Evolutionary conservation across 1,284 basidiomycete genomes (phyloP).

Genomic region (Ustilago loliicola): DNA sequence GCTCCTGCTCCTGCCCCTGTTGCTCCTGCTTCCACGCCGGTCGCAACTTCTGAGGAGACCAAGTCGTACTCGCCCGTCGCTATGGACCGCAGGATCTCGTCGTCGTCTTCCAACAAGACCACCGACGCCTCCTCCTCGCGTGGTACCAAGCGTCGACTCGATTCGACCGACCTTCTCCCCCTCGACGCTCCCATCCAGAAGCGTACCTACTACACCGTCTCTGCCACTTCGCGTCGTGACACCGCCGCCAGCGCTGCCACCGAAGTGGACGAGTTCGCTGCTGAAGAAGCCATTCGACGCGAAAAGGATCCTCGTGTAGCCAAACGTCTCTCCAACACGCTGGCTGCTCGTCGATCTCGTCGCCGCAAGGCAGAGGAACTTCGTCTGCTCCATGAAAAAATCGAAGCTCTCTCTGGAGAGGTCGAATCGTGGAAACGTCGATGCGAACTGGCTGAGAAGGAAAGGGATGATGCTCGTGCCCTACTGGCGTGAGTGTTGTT

Average conservation of each 20-base stretch:
- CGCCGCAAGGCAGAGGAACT: constrained; percentile 69
- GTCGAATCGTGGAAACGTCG: constrained; percentile 66
- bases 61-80: constrained; percentile 21
- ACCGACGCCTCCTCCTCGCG: constrained; percentile 20
- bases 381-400: constrained; percentile 61
- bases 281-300: constrained; percentile 51
- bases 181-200: constrained; percentile 69
- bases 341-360: constrained; percentile 67
- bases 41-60: neutral
- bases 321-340: constrained; percentile 69
- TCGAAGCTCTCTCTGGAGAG: constrained; percentile 59
- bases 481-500: constrained; percentile 7
- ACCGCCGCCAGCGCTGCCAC: constrained; percentile 33
- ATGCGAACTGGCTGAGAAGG: constrained; percentile 63
- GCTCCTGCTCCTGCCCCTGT: constrained; percentile 22
- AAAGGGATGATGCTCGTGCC: constrained; percentile 54
- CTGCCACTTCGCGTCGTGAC: constrained; percentile 65
- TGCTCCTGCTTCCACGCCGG: constrained; percentile 7
- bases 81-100: constrained; percentile 35
- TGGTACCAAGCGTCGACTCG: constrained; percentile 62
- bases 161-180: constrained; percentile 64
- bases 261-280: constrained; percentile 44
- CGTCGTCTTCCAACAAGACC: constrained; percentile 31
- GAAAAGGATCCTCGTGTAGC: constrained; percentile 63
- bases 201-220: constrained; percentile 65